Conservation (phyloP, 2,329 filamentous ascomycete genomes). For the Sporothrix mexicana region DNA sequence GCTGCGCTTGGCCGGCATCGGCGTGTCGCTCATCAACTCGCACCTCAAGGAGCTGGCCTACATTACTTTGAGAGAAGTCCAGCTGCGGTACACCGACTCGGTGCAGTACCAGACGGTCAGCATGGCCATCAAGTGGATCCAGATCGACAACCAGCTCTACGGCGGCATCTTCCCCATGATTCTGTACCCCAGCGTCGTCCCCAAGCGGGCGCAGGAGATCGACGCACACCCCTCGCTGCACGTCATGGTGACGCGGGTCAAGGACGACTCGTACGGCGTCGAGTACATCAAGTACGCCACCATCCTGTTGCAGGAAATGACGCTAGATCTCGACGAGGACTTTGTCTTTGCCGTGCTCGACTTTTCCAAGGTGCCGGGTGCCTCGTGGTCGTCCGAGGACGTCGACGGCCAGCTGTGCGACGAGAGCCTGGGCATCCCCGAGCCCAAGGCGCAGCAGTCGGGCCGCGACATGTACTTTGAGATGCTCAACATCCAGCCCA, state of each 20-base stretch:
- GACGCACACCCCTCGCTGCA: conserved; percentile 96
- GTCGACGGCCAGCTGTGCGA: conserved; percentile 88
- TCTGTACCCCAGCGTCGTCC: conserved; percentile 95
- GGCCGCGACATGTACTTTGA: conserved; percentile 98
- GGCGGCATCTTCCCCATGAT: conserved; percentile 98
- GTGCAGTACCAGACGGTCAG: conserved; percentile 89
- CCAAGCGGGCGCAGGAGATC: conserved; percentile 94
- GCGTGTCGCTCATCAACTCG: conserved; percentile 90
- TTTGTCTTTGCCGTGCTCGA: conserved; percentile 97
- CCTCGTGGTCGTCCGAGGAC: conserved; percentile 78
- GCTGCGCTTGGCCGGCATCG: conserved; percentile 85
- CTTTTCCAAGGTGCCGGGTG: conserved; percentile 90
- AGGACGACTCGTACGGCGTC: conserved; percentile 97
- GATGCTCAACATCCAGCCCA: conserved; percentile 93
- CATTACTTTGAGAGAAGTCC: conserved; percentile 87
- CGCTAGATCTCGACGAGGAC: conserved; percentile 94
- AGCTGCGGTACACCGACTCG: conserved; percentile 92
- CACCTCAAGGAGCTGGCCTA: conserved; percentile 93
- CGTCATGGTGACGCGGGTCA: conserved; percentile 88
- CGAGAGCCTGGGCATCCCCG: conserved; percentile 86
- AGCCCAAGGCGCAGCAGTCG: conserved; percentile 81
- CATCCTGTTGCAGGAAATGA: conserved; percentile 94
- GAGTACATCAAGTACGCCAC: conserved; percentile 99
- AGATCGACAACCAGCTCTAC: conserved; percentile 98
- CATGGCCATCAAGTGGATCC: conserved; percentile 95